A percentile compares a stretch with the other conserved stretches of the same genome.
phyloP scores from a whole-genome alignment of 306 rosid genomes.

The Bauhinia variegata region DNA sequence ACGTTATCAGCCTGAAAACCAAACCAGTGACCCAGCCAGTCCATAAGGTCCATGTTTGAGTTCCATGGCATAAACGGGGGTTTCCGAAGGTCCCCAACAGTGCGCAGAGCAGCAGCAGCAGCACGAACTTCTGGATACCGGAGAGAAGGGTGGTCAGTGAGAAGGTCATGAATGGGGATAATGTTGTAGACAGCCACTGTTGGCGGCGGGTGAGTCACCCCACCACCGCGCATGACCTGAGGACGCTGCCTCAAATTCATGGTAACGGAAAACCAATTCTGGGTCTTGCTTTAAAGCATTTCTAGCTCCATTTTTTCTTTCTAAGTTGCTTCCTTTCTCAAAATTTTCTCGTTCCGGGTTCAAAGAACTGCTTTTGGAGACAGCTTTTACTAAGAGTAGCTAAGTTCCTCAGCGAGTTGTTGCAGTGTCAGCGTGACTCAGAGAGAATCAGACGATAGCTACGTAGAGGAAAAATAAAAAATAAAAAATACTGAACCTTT shows the following conservation, averaged over 20 bases:
- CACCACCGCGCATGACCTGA: slow-evolving; percentile 29
- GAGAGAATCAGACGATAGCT: too few relatives aligned
- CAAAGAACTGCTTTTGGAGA: too few relatives aligned
- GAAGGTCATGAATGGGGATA: slow-evolving; percentile 79
- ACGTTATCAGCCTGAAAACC: slow-evolving; percentile 89
- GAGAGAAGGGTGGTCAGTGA: slow-evolving; percentile 80
- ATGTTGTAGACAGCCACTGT: slow-evolving; percentile 60
- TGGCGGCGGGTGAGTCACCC: slow-evolving; percentile 15
- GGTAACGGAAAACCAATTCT: not conserved
- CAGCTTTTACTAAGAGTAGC: too few relatives aligned
- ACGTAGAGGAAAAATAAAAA: too few relatives aligned
- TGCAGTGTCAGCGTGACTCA: too few relatives aligned
- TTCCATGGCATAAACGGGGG: slow-evolving; percentile 63
- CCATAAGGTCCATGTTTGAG: slow-evolving; percentile 71
- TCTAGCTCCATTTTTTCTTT: slow-evolving; percentile 25
- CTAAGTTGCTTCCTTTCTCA: slow-evolving; percentile 4
- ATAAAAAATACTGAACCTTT: too few relatives aligned
- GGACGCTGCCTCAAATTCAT: slow-evolving; percentile 48
- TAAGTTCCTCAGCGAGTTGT: too few relatives aligned
- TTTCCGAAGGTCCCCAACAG: slow-evolving; percentile 74
- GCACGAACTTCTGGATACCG: slow-evolving; percentile 88
- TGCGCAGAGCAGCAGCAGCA: slow-evolving; percentile 73
- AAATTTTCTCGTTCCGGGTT: not conserved
- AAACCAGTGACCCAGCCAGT: slow-evolving; percentile 74
- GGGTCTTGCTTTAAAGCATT: slow-evolving; percentile 9